Base-by-base conservation (phyloP, 148 eudicot genomes). In the Vaccinium vitisidaea region DNA sequence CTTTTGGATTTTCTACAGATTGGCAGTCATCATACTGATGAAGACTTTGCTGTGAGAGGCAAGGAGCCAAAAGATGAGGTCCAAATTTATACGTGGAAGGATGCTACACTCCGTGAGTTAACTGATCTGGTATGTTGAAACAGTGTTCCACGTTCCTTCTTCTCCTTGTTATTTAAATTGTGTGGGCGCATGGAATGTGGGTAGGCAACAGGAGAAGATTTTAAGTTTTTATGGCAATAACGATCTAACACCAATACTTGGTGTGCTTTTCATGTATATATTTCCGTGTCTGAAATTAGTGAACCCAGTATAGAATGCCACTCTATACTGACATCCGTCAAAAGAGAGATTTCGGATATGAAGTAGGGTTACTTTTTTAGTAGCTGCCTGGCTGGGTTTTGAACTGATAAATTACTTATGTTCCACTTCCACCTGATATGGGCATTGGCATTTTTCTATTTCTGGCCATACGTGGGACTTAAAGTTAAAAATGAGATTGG, bases 11-110 rank as follows among this genome's bases (percentile, higher is more conserved):
- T 74, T 83, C 52, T 67, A 84, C 91, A 97, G 99, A 84, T 88
- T 82, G 99, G 99, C 83, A 92, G 95, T 54, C 99, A 95, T 85
- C 99, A 95, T 88, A 87, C 88, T 74, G 92, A 87, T 81, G 92
- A 80, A 69, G 99, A 97, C 70, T 97, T 95, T 90, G 89, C 94
- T 23, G 94, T 90, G 61, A 91, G 96, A 85, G 98, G 98, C 86
- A 97, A 94, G 88, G 99, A 95, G 79, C 99, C 99, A 52, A 97
- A 97, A 89, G 96, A 97, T 71, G 99, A 97, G 89, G 98, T 97
- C 84, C 99, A 97, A 89, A 97, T 97, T 65, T 97, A 97, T 87
- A 97, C 99, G 36, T 97, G 99, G 99, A 92, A 91, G 89, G 99
- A 97, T 88, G 99, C 99, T 52, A 97, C 96, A 54, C 93, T 97